Evolutionary conservation across 2,329 filamentous ascomycete species (phyloP).

Genomic region (Cordyceps tenuipes): DNA sequence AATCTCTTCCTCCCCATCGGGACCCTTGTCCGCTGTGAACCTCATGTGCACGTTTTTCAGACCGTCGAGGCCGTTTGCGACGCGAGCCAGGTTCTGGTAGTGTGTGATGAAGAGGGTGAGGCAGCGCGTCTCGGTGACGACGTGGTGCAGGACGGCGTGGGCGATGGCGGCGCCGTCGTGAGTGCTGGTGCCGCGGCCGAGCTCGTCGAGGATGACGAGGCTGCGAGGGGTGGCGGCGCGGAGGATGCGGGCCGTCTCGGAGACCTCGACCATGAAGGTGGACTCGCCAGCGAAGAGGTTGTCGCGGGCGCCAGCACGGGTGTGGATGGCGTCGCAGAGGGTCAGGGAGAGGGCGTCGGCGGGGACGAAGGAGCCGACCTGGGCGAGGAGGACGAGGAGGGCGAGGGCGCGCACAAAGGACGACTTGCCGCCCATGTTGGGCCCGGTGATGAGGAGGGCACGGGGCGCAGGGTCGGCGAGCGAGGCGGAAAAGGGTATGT

Average conservation of each 20-base stretch:
- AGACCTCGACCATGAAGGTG: constrained; percentile 97
- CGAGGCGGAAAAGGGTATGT: constrained; percentile 82
- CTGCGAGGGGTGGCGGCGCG: constrained; percentile 78
- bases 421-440: constrained; percentile 99
- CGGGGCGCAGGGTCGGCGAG: constrained; percentile 59
- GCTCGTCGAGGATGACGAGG: constrained; percentile 87
- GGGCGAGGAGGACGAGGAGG: constrained; percentile 85
- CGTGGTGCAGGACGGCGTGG: constrained; percentile 77
- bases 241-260: constrained; percentile 84
- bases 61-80: constrained; percentile 59
- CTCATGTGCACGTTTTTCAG: constrained; percentile 93
- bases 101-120: constrained; percentile 96
- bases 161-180: constrained; percentile 96
- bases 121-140: constrained; percentile 65
- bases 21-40: constrained; percentile 48
- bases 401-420: constrained; percentile 91
- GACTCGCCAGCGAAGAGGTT: constrained; percentile 92
- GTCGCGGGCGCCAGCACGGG: constrained; percentile 91
- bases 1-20: constrained; percentile 61
- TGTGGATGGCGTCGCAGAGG: constrained; percentile 85
- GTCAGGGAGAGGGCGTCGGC: constrained; percentile 66
- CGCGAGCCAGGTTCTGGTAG: constrained; percentile 73
- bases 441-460: constrained; percentile 84
- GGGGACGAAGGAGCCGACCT: constrained; percentile 90
- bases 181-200: constrained; percentile 87